A percentile compares a stretch with the other conserved stretches of the same genome.
These are phyloP conservation scores for Paramecium pentaurelia DNA, from an alignment of 73 alveolate species.

Conservation along the genomic window DNA sequence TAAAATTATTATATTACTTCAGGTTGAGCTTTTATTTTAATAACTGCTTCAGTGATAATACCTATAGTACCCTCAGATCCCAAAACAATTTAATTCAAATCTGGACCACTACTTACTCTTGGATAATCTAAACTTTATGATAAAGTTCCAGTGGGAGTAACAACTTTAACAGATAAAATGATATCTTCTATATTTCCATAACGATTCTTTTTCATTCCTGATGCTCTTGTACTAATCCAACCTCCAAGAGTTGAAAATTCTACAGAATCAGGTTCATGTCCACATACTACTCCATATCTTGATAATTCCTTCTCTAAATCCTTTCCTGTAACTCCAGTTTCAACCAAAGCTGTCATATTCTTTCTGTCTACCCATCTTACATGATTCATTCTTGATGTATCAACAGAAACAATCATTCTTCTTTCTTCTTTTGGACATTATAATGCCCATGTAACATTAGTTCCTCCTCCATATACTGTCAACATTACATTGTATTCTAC, in stretches of 20 bases:
- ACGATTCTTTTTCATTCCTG: slow-evolving; percentile 93
- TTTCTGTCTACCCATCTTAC: slow-evolving; percentile 81
- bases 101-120: slow-evolving; percentile 87
- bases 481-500: slow-evolving; percentile 71
- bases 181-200: slow-evolving; percentile 96
- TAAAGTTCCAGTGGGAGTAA: slow-evolving; percentile 83
- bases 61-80: slow-evolving; percentile 90
- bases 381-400: slow-evolving; percentile 79
- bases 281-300: slow-evolving; percentile 82
- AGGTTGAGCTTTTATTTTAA: slow-evolving; percentile 76
- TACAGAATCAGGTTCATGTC: slow-evolving; percentile 93
- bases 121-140: slow-evolving; percentile 74
- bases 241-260: slow-evolving; percentile 92
- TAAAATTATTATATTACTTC: slow-evolving; percentile 26
- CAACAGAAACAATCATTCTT: slow-evolving; percentile 86
- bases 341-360: slow-evolving; percentile 87
- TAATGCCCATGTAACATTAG: slow-evolving; percentile 94
- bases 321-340: slow-evolving; percentile 89
- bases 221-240: slow-evolving; percentile 89
- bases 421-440: slow-evolving; percentile 66
- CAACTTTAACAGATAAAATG: slow-evolving; percentile 71
- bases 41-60: slow-evolving; percentile 82
- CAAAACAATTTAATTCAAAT: slow-evolving; percentile 72
- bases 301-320: slow-evolving; percentile 85
- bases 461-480: slow-evolving; percentile 92